These are phyloP conservation scores for Aegle marmelos DNA, from an alignment of 345 rosid species.

Conservation along the genomic window DNA sequence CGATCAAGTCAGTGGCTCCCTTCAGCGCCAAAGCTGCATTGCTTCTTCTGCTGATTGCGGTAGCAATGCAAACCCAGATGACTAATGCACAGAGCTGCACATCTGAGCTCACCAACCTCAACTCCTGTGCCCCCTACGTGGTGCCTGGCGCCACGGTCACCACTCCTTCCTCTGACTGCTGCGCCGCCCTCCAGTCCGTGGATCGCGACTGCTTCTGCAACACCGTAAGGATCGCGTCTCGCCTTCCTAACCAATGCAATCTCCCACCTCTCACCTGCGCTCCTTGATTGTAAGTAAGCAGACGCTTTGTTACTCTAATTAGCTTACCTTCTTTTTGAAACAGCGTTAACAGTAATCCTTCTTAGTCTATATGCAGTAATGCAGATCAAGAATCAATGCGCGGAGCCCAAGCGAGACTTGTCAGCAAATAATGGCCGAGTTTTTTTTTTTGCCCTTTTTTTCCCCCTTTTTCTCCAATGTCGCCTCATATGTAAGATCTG, in stretches of 20 bases:
- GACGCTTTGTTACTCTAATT: not conserved
- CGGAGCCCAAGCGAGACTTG: not conserved
- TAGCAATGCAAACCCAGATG: conserved; percentile 24
- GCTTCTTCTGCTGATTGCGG: conserved; percentile 27
- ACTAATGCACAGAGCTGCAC: conserved; percentile 54
- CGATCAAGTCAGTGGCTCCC: conserved; percentile 2
- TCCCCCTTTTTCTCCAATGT: not conserved
- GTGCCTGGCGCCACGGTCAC: conserved; percentile 50
- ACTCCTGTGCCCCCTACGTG: conserved; percentile 66
- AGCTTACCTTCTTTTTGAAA: not conserved
- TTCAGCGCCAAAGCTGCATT: conserved; percentile 11
- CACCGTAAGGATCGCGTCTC: conserved; percentile 71
- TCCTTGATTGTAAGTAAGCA: conserved; percentile 11
- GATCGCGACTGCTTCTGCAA: conserved; percentile 72
- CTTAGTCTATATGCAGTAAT: not conserved
- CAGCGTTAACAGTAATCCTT: not conserved
- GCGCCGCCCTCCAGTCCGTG: conserved; percentile 59
- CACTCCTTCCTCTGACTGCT: conserved; percentile 49
- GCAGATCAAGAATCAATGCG: not conserved
- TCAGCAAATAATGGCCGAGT: not conserved
- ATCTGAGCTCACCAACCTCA: conserved; percentile 50
- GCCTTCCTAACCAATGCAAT: conserved; percentile 71
- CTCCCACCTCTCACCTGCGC: conserved; percentile 58
- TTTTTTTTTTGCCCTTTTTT: no score
- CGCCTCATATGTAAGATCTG: not conserved